Base-by-base conservation (phyloP, 1,139 yeast species). In the Yamadazyma friedrichii region DNA sequence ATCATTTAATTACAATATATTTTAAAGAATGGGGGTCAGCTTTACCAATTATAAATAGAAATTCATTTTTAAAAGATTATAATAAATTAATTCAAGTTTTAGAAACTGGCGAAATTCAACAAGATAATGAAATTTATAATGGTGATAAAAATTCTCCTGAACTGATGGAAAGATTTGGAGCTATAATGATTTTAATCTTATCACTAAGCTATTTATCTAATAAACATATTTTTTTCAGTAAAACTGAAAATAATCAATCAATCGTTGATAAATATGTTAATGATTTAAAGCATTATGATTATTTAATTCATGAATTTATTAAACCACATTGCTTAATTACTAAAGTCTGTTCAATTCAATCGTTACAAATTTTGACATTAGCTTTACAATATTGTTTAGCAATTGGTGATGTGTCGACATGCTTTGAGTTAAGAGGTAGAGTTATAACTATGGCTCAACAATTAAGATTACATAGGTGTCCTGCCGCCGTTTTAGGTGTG, bases 391-490 rank as follows among this genome's bases (percentile, higher is more conserved):
- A 87, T 56, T 83, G 87, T 52, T 64, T 86, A 34, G 84, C 82
- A 30, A 78, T 79, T 8, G 95, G 95, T 12, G 89, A 86, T 58
- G 76, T 82, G 31, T 75, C 81, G 11, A 82, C 88, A 1, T 76
- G 89, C 44, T 88, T 88, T 64, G 85, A 83, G 44, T 69, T 84
- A 35, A 71, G 96, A 46, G 91, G 93, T 34, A 70, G 84, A 51
- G 82, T 85, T 6, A 80, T 84, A 5, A 82, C 89, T 22, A 85
- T 87, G 91, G 84, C 93, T 2, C 95, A 87, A 54, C 94, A 89
- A 51, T 65, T 89, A 41, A 78, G 96, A 51, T 69, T 89, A 39
- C 95, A 88, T 57, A 74, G 95, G 49, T 85, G 95, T 62, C 96
- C 95, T 11, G 85, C 91, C 11, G 91, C 94, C 0, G 91, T 88